Conservation (phyloP, 768 basidiomycete genomes). For the Collybiopsis luxurians region DNA sequence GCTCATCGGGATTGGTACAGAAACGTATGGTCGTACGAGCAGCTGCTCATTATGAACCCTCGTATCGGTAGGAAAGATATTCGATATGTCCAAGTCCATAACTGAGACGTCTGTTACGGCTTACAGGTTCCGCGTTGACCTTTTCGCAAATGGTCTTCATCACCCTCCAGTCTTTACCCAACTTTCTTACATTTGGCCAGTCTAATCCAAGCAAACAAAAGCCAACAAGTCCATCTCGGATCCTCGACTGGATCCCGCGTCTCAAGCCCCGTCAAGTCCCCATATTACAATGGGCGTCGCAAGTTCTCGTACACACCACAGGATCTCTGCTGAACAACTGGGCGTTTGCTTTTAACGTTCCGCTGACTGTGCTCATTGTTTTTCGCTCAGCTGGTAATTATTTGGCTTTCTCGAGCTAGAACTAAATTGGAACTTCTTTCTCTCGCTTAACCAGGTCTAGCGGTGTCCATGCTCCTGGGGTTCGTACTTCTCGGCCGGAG, state of each 20-base stretch:
- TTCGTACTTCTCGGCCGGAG: slow-evolving; percentile 53
- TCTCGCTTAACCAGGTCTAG: slow-evolving; percentile 53
- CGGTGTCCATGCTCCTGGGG: slow-evolving; percentile 76
- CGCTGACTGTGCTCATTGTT: slow-evolving; percentile 77
- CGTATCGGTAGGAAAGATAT: slow-evolving; percentile 65
- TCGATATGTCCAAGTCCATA: too few relatives aligned
- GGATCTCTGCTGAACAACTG: slow-evolving; percentile 78
- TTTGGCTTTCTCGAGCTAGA: not conserved
- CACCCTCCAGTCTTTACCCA: slow-evolving; percentile 60
- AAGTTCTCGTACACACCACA: slow-evolving; percentile 65
- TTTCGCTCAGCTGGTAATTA: slow-evolving; percentile 75
- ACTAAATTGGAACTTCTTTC: slow-evolving; percentile 6
- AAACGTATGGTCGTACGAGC: slow-evolving; percentile 79
- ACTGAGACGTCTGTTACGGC: not conserved
- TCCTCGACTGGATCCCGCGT: slow-evolving; percentile 36
- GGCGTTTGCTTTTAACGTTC: slow-evolving; percentile 76
- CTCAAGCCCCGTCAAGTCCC: slow-evolving; percentile 71
- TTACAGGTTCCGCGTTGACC: slow-evolving; percentile 73
- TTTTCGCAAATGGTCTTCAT: slow-evolving; percentile 86
- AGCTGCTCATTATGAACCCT: slow-evolving; percentile 66
- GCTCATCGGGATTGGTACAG: slow-evolving; percentile 36
- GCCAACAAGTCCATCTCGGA: not conserved
- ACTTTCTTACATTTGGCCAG: slow-evolving; percentile 45
- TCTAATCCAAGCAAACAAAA: not conserved
- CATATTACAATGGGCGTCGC: slow-evolving; percentile 60